Base-by-base conservation (phyloP, 129 eudicot genomes). In the Solidago caesia region DNA sequence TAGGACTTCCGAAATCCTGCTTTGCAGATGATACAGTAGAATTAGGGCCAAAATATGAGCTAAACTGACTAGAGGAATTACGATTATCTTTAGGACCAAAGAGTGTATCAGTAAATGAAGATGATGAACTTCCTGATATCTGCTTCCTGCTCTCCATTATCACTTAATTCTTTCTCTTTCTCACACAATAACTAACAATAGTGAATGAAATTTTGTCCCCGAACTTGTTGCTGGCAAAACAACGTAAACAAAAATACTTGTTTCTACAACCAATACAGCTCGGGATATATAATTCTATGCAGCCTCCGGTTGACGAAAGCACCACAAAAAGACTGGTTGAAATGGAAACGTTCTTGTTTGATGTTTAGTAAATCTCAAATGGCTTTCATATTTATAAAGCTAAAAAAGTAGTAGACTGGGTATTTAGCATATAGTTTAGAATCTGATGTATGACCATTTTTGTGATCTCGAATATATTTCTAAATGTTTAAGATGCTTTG, bases 21-120 rank as follows among this genome's bases (percentile, higher is more conserved):
- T 65, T 83, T 46, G 67, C 61, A 5, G 78, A 39, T 63, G 87
- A 70, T 62, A 72, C 78, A 84, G 62, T 84, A 53, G 92, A 77
- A 60, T 87, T 48, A 49, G 92, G 92, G 16, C 92, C 96, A 75
- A 91, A 91, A 70, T 86, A 87, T 13, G 92, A 81, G 65, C 78
- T 87, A 59, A 91, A 91, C 51, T 71, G 64, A 33, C 83, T 77
- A n/a, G 88, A 41, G 70, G 94, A 73, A 69, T 27, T 12, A 10
- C 63, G 21, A 4, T 81, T 43, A 46, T 84, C 88, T 71, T 88
- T 86, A 29, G 96, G 97, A 63, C 96, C 92, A 71, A 91, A 91
- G 7, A 91, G 92, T 68, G 83, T 89, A 64, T 56, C 73, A 41
- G 96, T 70, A 68, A 85, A 81, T 57, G 89, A 84, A 6, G 97